Evolutionary conservation across 345 rosid genomes (phyloP), one percentile per base, ranked within the genome.

Genomic region (Acer yangbiense): DNA sequence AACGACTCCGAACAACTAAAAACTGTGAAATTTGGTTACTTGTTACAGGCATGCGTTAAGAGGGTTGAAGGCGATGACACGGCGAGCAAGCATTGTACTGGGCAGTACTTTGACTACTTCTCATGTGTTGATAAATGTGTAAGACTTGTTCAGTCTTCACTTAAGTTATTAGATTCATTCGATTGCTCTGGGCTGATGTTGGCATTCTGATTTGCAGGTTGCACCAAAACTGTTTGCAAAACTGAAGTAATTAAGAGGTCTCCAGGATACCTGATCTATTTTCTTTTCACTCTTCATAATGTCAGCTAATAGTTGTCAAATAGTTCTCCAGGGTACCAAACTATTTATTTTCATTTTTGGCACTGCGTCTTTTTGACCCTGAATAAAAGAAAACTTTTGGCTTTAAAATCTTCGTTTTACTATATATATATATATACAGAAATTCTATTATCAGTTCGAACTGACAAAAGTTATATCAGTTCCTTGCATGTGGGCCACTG

Each of bases 101-200:
- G 88, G 46, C 88, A 80, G 76, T 82, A 85, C 68, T 83, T 85
- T 55, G 86, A 85, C 72, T 83, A 80, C 82, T 46, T 55, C 54
- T 46, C 77, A 18, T 83, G 86, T 67, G 62, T 83, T 55, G 86
- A 82, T 68, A 71, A 77, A 80, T 84, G 76, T 44, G 85, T 81
- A 76, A 80, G 83, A 32, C 46, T 48, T 35, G 6, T 35, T 35
- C 6, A 43, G 8, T 62, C 60, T 62, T 2, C 8, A 4, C 11
- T 8, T 35, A 3, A 29, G 23, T 60, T 65, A 11, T 32, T 1
- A 35, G 44, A 7, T 73, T 70, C 18, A 13, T 43, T 7, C 20
- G 54, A 29, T n/a, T 43, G 5, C 13, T 11, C 39, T 35, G n/a
- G 50, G 32, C 76, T 79, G 39, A 75, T 14, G 16, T 68, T 61